These are phyloP conservation scores for Amanita muscaria DNA, from an alignment of 768 basidiomycete species.

Conservation along the genomic window DNA sequence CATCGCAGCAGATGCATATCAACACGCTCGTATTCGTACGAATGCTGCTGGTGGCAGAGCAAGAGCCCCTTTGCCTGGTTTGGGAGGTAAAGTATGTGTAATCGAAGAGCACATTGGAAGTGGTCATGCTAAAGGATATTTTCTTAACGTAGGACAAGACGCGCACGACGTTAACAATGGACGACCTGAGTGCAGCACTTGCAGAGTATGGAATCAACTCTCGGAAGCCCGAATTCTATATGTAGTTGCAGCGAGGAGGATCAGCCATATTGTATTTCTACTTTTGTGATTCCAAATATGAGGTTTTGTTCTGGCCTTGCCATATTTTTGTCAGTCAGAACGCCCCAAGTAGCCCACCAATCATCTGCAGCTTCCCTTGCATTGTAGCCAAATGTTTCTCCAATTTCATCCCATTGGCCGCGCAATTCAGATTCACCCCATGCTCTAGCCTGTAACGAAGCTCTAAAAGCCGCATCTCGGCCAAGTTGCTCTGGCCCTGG, in stretches of 20 bases:
- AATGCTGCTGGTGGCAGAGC: conserved; percentile 73
- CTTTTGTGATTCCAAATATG: conserved; percentile 13
- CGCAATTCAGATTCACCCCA: conserved; percentile 33
- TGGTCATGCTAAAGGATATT: neutral
- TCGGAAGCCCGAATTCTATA: conserved; percentile 90
- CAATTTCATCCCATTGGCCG: conserved; percentile 40
- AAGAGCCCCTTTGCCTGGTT: conserved; percentile 46
- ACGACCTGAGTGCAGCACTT: conserved; percentile 87
- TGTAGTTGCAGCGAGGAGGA: conserved; percentile 30
- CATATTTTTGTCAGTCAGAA: conserved; percentile 25
- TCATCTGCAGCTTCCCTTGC: conserved; percentile 45
- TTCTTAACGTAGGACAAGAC: conserved; percentile 62
- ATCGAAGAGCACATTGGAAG: neutral
- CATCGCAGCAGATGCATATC: conserved; percentile 93
- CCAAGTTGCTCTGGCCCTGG: conserved; percentile 32
- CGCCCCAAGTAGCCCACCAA: conserved; percentile 54
- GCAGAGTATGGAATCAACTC: conserved; percentile 94
- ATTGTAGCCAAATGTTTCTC: conserved; percentile 40
- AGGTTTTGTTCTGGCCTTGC: conserved; percentile 12
- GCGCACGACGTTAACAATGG: conserved; percentile 93
- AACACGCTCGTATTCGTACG: conserved; percentile 92
- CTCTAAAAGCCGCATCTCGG: conserved; percentile 31
- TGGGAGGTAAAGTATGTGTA: conserved; percentile 51
- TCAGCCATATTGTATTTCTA: conserved; percentile 9
- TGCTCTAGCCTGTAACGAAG: conserved; percentile 13